Conservation (phyloP, 257 asterid species). For the Solanum appendiculatum region DNA sequence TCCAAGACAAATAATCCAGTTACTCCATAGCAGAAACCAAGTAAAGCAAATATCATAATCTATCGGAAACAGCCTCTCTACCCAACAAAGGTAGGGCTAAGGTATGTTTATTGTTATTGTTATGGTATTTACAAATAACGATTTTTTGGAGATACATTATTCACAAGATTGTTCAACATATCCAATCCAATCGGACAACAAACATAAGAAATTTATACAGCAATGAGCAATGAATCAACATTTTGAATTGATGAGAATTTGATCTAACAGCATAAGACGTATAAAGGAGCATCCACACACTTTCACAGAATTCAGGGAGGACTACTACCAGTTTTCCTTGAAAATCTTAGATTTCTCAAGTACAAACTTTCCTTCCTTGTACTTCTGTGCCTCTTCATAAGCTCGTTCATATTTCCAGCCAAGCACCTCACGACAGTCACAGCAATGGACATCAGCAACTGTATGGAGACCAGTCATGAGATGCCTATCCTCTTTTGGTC, state of each 20-base stretch:
- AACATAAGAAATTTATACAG: not conserved
- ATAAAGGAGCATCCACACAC: not conserved
- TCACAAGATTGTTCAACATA: not conserved
- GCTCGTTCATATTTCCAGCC: slow-evolving; percentile 44
- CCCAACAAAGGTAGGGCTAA: not conserved
- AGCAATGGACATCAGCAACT: slow-evolving; percentile 29
- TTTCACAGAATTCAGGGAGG: not conserved
- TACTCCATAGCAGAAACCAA: not conserved
- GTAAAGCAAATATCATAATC: not conserved
- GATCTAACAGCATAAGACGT: not conserved
- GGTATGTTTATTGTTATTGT: not conserved
- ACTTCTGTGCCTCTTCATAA: slow-evolving; percentile 23
- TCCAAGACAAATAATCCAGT: not conserved
- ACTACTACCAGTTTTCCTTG: slow-evolving; percentile 15
- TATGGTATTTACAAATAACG: not conserved
- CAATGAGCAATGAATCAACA: not conserved
- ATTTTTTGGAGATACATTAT: not conserved
- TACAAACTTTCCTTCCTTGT: slow-evolving; percentile 37
- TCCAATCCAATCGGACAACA: not conserved
- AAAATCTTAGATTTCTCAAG: slow-evolving; percentile 21
- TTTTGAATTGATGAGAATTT: not conserved
- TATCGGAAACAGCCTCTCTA: not conserved
- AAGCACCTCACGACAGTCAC: slow-evolving; percentile 26
- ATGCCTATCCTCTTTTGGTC: slow-evolving; percentile 28
- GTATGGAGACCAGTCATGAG: slow-evolving; percentile 33